Evolutionary conservation across 1,139 yeast genomes (phyloP).

Genomic region (Candida pseudoviswanathii): DNA sequence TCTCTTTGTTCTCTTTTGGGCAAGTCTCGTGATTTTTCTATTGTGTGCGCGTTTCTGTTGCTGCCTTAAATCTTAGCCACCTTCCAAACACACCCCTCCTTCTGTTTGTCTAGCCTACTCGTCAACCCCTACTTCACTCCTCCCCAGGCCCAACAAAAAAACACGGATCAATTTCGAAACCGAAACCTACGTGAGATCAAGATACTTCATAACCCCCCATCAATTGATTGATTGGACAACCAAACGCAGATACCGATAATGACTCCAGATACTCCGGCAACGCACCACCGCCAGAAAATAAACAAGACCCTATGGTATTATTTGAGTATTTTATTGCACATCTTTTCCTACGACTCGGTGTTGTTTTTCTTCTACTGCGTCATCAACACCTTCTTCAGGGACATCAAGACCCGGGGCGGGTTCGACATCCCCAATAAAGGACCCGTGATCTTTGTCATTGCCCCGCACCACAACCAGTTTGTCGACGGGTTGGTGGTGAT

Average conservation of each 20-base stretch:
- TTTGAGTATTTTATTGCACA: slow-evolving; percentile 7
- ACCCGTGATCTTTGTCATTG: slow-evolving; percentile 47
- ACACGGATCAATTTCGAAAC: too few relatives aligned
- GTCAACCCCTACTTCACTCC: too few relatives aligned
- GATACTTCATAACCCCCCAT: too few relatives aligned
- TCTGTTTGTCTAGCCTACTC: too few relatives aligned
- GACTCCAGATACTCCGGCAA: not conserved
- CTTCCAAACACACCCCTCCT: too few relatives aligned
- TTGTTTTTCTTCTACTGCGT: slow-evolving; percentile 39
- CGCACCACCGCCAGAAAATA: not conserved
- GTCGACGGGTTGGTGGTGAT: slow-evolving; percentile 46
- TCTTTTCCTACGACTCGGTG: slow-evolving; percentile 34
- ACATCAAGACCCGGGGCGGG: slow-evolving; percentile 41
- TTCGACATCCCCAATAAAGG: slow-evolving; percentile 44
- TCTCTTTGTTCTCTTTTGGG: too few relatives aligned
- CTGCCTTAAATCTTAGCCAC: too few relatives aligned
- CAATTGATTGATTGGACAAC: not conserved
- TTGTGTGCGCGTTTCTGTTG: too few relatives aligned
- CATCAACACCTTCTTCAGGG: slow-evolving; percentile 47
- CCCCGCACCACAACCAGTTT: slow-evolving; percentile 51
- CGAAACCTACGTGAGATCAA: too few relatives aligned
- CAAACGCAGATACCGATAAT: not conserved
- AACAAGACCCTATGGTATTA: slow-evolving; percentile 9
- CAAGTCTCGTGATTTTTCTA: too few relatives aligned
- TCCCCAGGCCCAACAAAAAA: too few relatives aligned